Evolutionary conservation across 331 rosid genomes (phyloP).

Genomic region (Pyracantha coccinea): DNA sequence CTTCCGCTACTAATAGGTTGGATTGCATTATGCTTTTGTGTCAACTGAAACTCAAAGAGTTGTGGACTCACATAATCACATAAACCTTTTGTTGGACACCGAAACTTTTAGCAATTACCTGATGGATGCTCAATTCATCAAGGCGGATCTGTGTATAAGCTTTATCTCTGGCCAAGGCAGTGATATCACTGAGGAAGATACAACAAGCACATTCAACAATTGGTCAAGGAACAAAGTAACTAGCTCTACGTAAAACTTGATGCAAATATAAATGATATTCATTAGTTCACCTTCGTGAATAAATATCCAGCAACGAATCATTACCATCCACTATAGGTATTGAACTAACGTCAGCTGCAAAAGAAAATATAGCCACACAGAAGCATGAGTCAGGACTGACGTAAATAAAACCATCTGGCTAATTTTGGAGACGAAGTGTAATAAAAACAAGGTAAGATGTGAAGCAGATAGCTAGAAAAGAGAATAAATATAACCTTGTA

Average conservation of each 20-base stretch:
- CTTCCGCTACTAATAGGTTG: neutral
- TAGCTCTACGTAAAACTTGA: slow-evolving; percentile 7
- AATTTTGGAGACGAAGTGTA: neutral
- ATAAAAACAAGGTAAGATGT: neutral
- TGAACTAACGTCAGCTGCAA: slow-evolving; percentile 90
- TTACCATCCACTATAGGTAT: slow-evolving; percentile 87
- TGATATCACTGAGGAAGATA: slow-evolving; percentile 67
- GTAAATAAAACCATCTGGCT: neutral
- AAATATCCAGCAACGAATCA: slow-evolving; percentile 83
- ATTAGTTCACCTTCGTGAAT: slow-evolving; percentile 72
- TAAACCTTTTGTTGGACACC: neutral
- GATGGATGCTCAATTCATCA: slow-evolving; percentile 79
- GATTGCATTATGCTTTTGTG: neutral
- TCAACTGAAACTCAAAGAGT: neutral
- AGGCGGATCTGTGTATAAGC: slow-evolving; percentile 77
- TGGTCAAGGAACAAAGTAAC: neutral
- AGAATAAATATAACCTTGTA: slow-evolving; percentile 61
- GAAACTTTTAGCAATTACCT: slow-evolving; percentile 37
- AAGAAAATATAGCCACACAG: slow-evolving; percentile 13
- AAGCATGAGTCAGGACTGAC: neutral
- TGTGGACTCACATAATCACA: neutral
- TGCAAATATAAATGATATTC: neutral
- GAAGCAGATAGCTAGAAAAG: slow-evolving; percentile 15
- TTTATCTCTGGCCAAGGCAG: slow-evolving; percentile 94
- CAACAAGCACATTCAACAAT: neutral